Conservation (phyloP, 495 filamentous ascomycete species). For the Chaetomium cochliodes region DNA sequence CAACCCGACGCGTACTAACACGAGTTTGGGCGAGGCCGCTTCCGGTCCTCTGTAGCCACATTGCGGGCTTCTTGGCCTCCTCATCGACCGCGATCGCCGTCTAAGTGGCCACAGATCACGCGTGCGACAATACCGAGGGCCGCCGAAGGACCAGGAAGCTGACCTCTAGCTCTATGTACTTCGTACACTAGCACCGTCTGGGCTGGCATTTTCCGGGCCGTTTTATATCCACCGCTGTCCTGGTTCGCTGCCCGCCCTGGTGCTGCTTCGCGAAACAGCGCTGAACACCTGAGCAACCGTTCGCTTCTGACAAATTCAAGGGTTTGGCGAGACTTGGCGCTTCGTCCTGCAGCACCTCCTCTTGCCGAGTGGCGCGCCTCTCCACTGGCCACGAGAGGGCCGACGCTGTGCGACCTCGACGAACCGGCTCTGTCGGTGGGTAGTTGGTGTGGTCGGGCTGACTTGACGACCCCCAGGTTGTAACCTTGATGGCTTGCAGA, state of each 20-base stretch:
- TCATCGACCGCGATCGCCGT: conserved; percentile 4
- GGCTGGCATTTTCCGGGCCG: not conserved
- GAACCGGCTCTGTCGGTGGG: not conserved
- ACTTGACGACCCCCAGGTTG: not conserved
- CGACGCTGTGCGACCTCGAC: conserved; percentile 1
- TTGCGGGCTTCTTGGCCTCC: not conserved
- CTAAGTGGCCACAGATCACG: conserved; percentile 7
- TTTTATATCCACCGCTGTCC: not conserved
- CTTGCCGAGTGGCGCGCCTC: conserved; percentile 6
- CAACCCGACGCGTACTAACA: no score
- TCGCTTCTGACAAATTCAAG: conserved; percentile 15
- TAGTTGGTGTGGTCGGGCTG: no score
- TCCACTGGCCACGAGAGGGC: not conserved
- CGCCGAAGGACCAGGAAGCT: not conserved
- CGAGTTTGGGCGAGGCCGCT: no score
- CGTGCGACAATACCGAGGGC: not conserved
- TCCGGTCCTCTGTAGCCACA: not conserved
- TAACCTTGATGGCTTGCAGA: conserved; percentile 14
- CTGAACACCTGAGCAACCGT: not conserved
- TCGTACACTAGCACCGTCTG: not conserved
- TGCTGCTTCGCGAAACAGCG: not conserved
- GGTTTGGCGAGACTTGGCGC: conserved; percentile 1
- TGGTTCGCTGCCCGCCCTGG: not conserved
- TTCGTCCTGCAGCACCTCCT: conserved; percentile 3
- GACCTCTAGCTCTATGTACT: not conserved